These are phyloP conservation scores for Carallia pectinifolia DNA, from an alignment of 345 rosid genomes.

Conservation along the genomic window DNA sequence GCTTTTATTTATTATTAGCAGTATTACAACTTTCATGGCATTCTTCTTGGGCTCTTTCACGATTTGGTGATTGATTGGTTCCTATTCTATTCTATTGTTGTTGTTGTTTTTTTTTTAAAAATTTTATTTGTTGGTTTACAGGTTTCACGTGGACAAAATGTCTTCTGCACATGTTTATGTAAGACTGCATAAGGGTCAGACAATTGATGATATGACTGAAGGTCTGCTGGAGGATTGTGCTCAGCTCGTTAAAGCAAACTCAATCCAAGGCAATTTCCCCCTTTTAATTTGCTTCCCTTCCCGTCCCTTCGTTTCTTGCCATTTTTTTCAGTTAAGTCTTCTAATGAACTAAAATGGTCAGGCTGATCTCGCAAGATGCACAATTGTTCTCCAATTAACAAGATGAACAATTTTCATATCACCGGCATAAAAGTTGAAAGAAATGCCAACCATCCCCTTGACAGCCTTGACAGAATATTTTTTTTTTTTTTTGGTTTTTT, in stretches of 20 bases:
- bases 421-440: neutral
- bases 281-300: neutral
- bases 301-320: neutral
- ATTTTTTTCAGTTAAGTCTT: neutral
- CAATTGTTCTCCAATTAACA: neutral
- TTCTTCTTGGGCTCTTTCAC: neutral
- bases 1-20: too few species aligned
- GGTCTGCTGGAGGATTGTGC: slow-evolving; percentile 90
- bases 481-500: neutral
- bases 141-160: slow-evolving; percentile 99
- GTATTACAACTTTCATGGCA: too few species aligned
- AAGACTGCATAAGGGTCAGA: slow-evolving; percentile 83
- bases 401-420: neutral
- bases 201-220: slow-evolving; percentile 78
- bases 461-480: too few species aligned
- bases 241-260: slow-evolving; percentile 98
- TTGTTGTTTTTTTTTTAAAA: neutral
- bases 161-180: slow-evolving; percentile 98
- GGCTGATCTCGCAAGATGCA: neutral
- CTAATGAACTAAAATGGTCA: neutral
- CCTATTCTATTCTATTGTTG: neutral
- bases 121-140: slow-evolving; percentile 24
- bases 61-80: neutral
- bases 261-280: slow-evolving; percentile 74
- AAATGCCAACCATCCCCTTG: neutral